phyloP scores from a whole-genome alignment of 805 yeast species.

The Wickerhamia fluorescens region DNA sequence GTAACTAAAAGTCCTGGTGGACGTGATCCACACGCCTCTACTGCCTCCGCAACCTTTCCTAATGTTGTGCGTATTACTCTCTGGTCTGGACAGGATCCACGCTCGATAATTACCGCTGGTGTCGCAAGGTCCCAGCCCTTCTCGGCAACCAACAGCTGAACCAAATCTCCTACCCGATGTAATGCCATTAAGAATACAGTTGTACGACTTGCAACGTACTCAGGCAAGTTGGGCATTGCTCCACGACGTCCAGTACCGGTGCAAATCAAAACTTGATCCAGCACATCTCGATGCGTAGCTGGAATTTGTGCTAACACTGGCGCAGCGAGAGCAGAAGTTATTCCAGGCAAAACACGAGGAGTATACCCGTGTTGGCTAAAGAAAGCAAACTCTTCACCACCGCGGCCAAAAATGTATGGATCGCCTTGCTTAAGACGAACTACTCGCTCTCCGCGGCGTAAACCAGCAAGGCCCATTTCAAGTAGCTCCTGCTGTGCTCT shows the following conservation, averaged over 20 bases:
- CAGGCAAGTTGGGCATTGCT: constrained; percentile 70
- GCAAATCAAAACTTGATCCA: constrained; percentile 88
- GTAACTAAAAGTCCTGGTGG: constrained; percentile 89
- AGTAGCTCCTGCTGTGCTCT: constrained; percentile 82
- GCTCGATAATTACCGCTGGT: constrained; percentile 82
- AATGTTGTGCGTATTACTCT: constrained; percentile 72
- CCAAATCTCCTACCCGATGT: constrained; percentile 60
- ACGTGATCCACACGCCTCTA: constrained; percentile 71
- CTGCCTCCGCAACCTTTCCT: constrained; percentile 60
- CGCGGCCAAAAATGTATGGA: constrained; percentile 93
- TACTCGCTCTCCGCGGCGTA: constrained; percentile 63
- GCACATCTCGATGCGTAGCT: constrained; percentile 85
- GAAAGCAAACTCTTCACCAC: constrained; percentile 82
- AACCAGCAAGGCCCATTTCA: constrained; percentile 59
- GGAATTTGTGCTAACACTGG: constrained; percentile 79
- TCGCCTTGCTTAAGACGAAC: constrained; percentile 94
- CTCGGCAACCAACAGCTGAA: constrained; percentile 35
- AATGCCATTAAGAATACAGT: constrained; percentile 86
- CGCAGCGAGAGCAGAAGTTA: constrained; percentile 84
- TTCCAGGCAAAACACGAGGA: constrained; percentile 78
- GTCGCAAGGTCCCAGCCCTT: constrained; percentile 61
- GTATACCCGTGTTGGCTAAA: constrained; percentile 61
- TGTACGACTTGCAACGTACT: constrained; percentile 64
- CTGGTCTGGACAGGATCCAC: constrained; percentile 93
- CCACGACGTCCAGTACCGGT: constrained; percentile 95